Evolutionary conservation across 352 stramenopile species (phyloP).

Genomic region (Phytophthora uliginosa): DNA sequence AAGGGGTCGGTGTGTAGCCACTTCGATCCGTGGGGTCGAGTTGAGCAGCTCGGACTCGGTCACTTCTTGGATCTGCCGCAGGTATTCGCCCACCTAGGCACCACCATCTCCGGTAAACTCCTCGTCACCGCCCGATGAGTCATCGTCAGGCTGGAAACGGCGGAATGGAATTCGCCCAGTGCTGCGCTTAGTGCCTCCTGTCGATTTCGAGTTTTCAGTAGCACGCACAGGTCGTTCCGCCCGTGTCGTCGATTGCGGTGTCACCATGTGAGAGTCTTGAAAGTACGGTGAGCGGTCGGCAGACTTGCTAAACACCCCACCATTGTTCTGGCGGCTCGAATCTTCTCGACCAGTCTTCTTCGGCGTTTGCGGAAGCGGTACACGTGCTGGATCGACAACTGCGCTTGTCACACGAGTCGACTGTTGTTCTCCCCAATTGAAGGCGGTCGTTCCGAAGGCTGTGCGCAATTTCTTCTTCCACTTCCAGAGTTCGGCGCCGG

Average conservation of each 20-base stretch:
- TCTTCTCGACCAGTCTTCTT: too few relatives aligned
- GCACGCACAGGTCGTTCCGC: neutral
- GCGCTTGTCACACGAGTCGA: too few relatives aligned
- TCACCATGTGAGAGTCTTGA: conserved; percentile 15
- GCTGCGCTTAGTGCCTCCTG: neutral
- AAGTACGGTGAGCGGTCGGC: too few relatives aligned
- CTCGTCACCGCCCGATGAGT: neutral
- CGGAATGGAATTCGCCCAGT: neutral
- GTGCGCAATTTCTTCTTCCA: conserved; percentile 13
- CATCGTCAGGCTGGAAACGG: neutral
- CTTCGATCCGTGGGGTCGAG: neutral
- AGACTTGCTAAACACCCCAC: too few relatives aligned
- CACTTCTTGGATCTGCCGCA: neutral
- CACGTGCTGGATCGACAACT: too few relatives aligned
- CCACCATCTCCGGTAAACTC: neutral
- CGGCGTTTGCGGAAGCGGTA: neutral
- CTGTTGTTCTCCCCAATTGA: neutral
- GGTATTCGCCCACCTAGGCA: neutral
- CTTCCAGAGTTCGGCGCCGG: neutral
- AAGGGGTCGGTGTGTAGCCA: neutral
- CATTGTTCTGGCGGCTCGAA: too few relatives aligned
- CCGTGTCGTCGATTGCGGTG: neutral
- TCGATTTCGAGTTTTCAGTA: neutral
- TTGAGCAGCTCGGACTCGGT: neutral
- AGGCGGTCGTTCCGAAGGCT: neutral